Evolutionary conservation across 2,329 filamentous ascomycete species (phyloP).

Genomic region (Scytalidium lignicola): DNA sequence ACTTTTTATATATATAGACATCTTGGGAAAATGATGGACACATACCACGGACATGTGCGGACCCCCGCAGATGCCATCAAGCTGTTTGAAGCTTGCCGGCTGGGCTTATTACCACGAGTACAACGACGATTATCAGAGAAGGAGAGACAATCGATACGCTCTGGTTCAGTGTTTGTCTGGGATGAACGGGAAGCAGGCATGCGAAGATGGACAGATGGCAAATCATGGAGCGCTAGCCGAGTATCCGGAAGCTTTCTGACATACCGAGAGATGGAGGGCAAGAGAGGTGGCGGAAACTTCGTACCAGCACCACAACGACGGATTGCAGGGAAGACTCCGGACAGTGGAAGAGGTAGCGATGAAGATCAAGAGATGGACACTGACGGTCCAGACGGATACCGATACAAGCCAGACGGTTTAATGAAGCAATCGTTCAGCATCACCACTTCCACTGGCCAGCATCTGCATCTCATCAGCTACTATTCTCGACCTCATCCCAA

Average conservation of each 20-base stretch:
- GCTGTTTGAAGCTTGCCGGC: constrained; percentile 92
- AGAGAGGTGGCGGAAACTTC: constrained; percentile 75
- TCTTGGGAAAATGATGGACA: constrained; percentile 66
- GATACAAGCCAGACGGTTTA: constrained; percentile 91
- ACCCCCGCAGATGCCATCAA: constrained; percentile 97
- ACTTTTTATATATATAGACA: too few species aligned
- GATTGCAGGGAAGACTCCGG: constrained; percentile 70
- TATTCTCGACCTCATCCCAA: constrained; percentile 76
- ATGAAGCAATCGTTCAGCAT: constrained; percentile 99
- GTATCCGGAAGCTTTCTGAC: constrained; percentile 97
- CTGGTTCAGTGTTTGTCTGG: constrained; percentile 99
- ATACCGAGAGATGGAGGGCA: constrained; percentile 98
- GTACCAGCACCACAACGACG: constrained; percentile 49
- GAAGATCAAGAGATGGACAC: constrained; percentile 68
- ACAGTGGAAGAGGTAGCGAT: constrained; percentile 75
- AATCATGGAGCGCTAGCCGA: constrained; percentile 97
- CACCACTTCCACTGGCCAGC: constrained; percentile 82
- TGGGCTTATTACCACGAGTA: constrained; percentile 84
- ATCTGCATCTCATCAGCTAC: constrained; percentile 96
- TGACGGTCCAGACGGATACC: constrained; percentile 80
- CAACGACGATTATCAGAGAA: constrained; percentile 96
- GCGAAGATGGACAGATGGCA: constrained; percentile 97
- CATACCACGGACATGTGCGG: constrained; percentile 89
- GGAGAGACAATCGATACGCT: constrained; percentile 91
- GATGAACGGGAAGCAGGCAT: constrained; percentile 97